Base-by-base conservation (phyloP, 768 basidiomycete species). In the Mrakia frigida region DNA sequence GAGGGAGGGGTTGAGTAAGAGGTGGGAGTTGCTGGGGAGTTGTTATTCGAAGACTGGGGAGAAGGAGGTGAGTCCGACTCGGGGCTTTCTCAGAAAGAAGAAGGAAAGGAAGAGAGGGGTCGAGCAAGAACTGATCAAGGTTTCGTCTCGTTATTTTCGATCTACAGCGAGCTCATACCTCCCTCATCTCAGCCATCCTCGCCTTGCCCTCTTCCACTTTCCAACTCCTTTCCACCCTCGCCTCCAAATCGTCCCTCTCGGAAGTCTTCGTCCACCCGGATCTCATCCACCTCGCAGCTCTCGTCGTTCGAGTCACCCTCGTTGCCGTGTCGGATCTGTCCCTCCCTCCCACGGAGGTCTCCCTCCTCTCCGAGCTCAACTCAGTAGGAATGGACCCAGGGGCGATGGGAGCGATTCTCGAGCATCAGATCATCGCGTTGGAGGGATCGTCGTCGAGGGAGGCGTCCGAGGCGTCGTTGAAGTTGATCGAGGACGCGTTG, bases 21-120 rank as follows among this genome's bases (percentile, higher is more conserved):
- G 93, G 65, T 95, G 90, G 87, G 93, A 97, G 83, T 82, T 96
- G 41, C 84, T 95, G 35, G 93, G 88, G 0, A 88, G 90, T 6
- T 93, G 92, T 81, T 89, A 88, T 80, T 86, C 87, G 39, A 94
- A 92, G 82, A 89, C 89, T 37, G 90, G 90, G 0, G 91, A 96
- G 79, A 86, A 90, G 31, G 88, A 87, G 87, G 94, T 92, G 63
- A 41, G 86, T 79, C 13, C 77, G 31, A 23, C 28, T n/a, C 18
- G 6, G 31, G 56, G 3, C 37, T 74, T 14, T 21, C 33, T 25
- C 14, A 10, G 14, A 33, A 13, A 39, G 39, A 25, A 31, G 33
- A 35, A 3, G 10, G n/a, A 14, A 25, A 18, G 37, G 61, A 46
- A 46, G 46, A 18, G 13, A 6, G 16, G 18, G n/a, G n/a, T n/a